Base-by-base conservation (phyloP, 768 basidiomycete species). In the Cyclocybe cylindracea region DNA sequence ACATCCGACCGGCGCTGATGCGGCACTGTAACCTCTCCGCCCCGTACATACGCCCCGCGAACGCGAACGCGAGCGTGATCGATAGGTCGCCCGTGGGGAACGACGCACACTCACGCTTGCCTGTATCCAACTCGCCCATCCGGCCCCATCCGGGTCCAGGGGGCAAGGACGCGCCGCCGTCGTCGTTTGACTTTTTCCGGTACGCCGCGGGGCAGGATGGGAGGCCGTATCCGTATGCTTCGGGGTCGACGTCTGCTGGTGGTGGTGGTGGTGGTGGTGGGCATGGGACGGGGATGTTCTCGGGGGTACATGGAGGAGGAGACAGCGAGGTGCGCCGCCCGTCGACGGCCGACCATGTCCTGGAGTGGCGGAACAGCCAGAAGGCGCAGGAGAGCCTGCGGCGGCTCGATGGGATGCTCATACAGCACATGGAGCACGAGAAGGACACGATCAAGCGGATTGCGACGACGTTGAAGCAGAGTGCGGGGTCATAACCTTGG, bases 391-490 rank as follows among this genome's bases (percentile, higher is more conserved):
- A 87, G 66, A 83, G 84, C 29, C 65, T 86, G 54, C 76, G 70
- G 69, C 81, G 77, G 68, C 70, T 93, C 57, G 89, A 93, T 64
- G 91, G 89, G 55, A 79, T 94, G 83, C 70, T 94, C 46, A 70
- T 84, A 48, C 84, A 87, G 66, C 91, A 94, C 65, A 87, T 93
- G 74, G 87, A 89, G 70, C 78, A 85, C 46, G 91, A 94, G 71
- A 85, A 84, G 71, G 87, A 91, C 62, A 85, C 82, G 33, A 77
- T 94, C 60, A 87, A 81, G 72, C 77, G 83, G 70, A 91, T 94
- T 64, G 85, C 91, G 16, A 73, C 75, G 24, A 75, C 70, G 8
- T 50, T 71, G 34, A 68, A 69, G 51, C 68, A 67, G 47, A 59
- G 57, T 40, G 51, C 59, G 38, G 54, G 60, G n/a, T 39, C 55